Percentiles rank a stretch among this genome's conserved stretches.
Conservation (phyloP, 2,329 filamentous ascomycete species). For the Stagonosporopsis chrysanthemi region DNA sequence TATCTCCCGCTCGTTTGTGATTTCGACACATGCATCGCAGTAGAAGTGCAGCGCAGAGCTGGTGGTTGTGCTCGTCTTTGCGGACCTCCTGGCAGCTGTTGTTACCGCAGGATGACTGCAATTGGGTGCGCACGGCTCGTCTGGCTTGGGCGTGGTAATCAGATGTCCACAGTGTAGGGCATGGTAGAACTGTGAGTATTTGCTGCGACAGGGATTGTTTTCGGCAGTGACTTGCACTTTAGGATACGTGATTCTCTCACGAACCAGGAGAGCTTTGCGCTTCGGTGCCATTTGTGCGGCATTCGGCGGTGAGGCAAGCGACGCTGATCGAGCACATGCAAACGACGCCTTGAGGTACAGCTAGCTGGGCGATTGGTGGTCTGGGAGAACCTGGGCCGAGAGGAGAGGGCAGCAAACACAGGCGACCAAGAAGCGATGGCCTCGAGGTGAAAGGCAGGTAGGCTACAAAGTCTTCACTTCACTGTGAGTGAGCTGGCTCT, state of each 20-base stretch:
- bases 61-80: not conserved
- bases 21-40: slow-evolving; percentile 4
- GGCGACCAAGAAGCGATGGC: not conserved
- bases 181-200: not conserved
- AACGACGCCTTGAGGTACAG: not conserved
- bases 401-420: not conserved
- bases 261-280: not conserved
- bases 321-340: not conserved
- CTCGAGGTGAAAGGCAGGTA: not conserved
- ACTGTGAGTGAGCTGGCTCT: not conserved
- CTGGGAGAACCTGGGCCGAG: not conserved
- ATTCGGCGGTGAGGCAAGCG: not conserved
- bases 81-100: not conserved
- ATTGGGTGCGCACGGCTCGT: slow-evolving; percentile 1
- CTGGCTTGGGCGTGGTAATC: not conserved
- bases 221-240: not conserved
- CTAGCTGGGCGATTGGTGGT: too few species aligned
- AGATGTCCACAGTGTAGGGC: not conserved
- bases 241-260: slow-evolving; percentile 1
- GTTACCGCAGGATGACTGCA: not conserved
- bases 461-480: not conserved
- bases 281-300: not conserved
- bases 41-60: not conserved
- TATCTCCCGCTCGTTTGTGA: not conserved
- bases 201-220: not conserved